These are phyloP conservation scores for Wallacemonas sp. DNA, from an alignment of 208 protist genomes.

Conservation along the genomic window DNA sequence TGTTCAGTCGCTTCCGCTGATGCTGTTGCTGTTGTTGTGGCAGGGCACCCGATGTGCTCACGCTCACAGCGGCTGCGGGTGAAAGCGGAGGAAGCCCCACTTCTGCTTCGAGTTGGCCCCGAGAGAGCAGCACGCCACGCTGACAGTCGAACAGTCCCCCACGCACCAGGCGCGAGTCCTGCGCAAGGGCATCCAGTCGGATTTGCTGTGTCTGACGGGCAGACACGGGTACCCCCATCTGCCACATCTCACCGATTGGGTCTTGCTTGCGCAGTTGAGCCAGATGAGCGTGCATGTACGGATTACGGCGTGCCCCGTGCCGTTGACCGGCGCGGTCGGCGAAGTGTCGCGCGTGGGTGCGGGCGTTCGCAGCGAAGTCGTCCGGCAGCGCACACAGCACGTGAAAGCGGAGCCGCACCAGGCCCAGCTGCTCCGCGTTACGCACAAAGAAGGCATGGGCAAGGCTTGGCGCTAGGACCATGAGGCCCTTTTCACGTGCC, in stretches of 20 bases:
- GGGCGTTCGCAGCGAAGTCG: constrained; percentile 31
- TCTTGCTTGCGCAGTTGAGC: not conserved
- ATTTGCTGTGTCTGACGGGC: not conserved
- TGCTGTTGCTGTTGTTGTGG: too few species aligned
- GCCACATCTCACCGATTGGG: not conserved
- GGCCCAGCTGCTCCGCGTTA: constrained; percentile 52
- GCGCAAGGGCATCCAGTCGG: too few species aligned
- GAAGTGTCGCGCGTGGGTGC: constrained; percentile 13
- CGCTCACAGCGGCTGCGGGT: too few species aligned
- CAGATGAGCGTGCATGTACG: constrained; percentile 32
- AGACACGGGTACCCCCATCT: not conserved
- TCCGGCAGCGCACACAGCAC: constrained; percentile 67
- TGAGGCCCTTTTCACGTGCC: constrained; percentile 49
- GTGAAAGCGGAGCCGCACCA: constrained; percentile 61
- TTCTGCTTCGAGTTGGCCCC: not conserved
- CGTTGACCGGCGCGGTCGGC: not conserved
- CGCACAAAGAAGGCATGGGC: constrained; percentile 62
- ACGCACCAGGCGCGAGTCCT: too few species aligned
- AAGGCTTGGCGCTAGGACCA: constrained; percentile 38
- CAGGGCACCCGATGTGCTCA: too few species aligned
- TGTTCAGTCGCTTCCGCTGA: too few species aligned
- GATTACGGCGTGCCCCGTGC: constrained; percentile 26
- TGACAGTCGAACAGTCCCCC: not conserved
- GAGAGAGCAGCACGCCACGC: not conserved
- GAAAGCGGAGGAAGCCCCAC: too few species aligned